Conservation (phyloP, 371 early-diverging fungal species). For the Apophysomyces elegans region DNA sequence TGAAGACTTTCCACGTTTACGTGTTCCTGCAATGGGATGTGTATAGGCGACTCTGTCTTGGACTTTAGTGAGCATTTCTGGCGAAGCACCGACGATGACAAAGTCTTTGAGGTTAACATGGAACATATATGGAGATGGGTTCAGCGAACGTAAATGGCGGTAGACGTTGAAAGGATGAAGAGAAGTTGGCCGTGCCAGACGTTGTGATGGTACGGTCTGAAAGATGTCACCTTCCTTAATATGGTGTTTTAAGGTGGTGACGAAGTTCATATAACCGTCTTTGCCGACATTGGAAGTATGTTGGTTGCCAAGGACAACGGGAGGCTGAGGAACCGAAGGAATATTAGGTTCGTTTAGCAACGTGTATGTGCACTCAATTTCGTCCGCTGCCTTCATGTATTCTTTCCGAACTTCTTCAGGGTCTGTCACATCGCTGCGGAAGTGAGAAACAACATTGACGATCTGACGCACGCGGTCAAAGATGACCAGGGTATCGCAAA, state of each 20-base stretch:
- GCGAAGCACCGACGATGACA: slow-evolving; percentile 96
- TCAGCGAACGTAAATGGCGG: slow-evolving; percentile 90
- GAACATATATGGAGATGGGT: slow-evolving; percentile 99
- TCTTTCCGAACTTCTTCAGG: slow-evolving; percentile 58
- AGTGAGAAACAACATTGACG: slow-evolving; percentile 90
- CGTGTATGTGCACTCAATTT: slow-evolving; percentile 66
- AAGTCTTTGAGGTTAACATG: slow-evolving; percentile 91
- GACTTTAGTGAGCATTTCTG: slow-evolving; percentile 96
- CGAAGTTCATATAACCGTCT: slow-evolving; percentile 89
- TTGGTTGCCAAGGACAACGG: slow-evolving; percentile 68
- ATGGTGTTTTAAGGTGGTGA: slow-evolving; percentile 84
- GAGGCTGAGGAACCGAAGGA: slow-evolving; percentile 63
- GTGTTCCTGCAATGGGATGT: slow-evolving; percentile 98
- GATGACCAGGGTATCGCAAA: slow-evolving; percentile 92
- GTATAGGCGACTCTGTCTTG: slow-evolving; percentile 82
- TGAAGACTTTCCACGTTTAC: slow-evolving; percentile 83
- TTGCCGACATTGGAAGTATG: slow-evolving; percentile 86
- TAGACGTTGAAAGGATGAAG: slow-evolving; percentile 98
- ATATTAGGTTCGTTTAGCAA: slow-evolving; percentile 61
- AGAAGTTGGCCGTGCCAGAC: slow-evolving; percentile 82
- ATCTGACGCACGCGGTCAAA: slow-evolving; percentile 94
- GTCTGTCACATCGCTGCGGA: slow-evolving; percentile 68
- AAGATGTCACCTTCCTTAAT: slow-evolving; percentile 96
- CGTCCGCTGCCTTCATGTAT: slow-evolving; percentile 68
- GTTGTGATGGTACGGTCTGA: slow-evolving; percentile 95